A percentile compares a stretch with the other conserved stretches of the same genome.
Evolutionary conservation across 2,329 filamentous ascomycete genomes (phyloP).

Genomic region (Sporothrix curviconia): DNA sequence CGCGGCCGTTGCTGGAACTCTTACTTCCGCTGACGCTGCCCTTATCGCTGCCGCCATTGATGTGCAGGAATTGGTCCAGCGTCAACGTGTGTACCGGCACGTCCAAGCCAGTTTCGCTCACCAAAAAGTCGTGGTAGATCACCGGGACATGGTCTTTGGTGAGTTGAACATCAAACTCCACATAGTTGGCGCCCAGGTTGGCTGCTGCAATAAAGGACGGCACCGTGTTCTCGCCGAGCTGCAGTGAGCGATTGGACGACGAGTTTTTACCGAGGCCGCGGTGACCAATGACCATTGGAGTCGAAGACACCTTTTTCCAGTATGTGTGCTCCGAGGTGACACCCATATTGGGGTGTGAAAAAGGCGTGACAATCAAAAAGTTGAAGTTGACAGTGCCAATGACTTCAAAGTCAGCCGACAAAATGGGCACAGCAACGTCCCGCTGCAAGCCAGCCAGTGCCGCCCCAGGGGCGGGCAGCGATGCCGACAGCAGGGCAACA

Average conservation of each 20-base stretch:
- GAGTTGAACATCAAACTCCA: slow-evolving; percentile 82
- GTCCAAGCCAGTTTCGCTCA: slow-evolving; percentile 95
- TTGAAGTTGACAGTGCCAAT: slow-evolving; percentile 97
- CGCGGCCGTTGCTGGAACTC: slow-evolving; percentile 18
- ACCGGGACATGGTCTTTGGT: slow-evolving; percentile 99
- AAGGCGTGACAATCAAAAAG: slow-evolving; percentile 90
- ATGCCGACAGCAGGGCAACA: slow-evolving; percentile 78
- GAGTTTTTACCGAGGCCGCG: slow-evolving; percentile 85
- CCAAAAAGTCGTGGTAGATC: slow-evolving; percentile 96
- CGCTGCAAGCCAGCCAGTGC: slow-evolving; percentile 89
- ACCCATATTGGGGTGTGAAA: slow-evolving; percentile 88
- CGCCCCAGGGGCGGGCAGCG: slow-evolving; percentile 74
- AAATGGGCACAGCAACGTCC: slow-evolving; percentile 84
- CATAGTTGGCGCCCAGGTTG: slow-evolving; percentile 75
- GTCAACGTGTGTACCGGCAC: slow-evolving; percentile 94
- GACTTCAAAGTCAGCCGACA: slow-evolving; percentile 77
- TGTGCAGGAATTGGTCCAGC: slow-evolving; percentile 88
- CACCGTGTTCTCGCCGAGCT: slow-evolving; percentile 93
- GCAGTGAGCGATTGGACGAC: slow-evolving; percentile 73
- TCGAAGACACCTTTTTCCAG: slow-evolving; percentile 86
- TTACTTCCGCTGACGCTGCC: slow-evolving; percentile 30
- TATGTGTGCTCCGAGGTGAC: slow-evolving; percentile 88
- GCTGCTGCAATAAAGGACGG: slow-evolving; percentile 94
- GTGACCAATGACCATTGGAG: slow-evolving; percentile 66
- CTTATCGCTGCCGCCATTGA: slow-evolving; percentile 49